Conservation (phyloP, 306 rosid species). For the Castanea crenata region DNA sequence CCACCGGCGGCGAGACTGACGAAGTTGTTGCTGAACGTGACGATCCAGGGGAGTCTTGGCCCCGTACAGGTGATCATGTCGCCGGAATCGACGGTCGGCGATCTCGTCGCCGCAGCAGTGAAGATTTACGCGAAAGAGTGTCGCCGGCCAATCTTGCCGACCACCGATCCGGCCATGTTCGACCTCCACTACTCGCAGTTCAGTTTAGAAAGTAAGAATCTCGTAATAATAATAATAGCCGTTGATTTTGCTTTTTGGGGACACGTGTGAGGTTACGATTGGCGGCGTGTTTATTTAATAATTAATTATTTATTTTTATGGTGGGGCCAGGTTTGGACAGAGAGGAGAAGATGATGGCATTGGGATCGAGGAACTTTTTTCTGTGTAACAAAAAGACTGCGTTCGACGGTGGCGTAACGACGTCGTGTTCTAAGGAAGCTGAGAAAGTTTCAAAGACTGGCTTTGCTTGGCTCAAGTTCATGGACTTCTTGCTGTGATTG, state of each 20-base stretch:
- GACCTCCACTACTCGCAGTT: constrained; percentile 93
- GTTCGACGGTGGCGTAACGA: constrained; percentile 17
- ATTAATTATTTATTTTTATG: neutral
- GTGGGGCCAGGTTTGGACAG: constrained; percentile 57
- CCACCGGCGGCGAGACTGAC: constrained; percentile 42
- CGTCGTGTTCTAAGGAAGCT: constrained; percentile 51
- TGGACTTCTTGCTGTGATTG: constrained; percentile 50
- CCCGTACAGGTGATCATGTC: constrained; percentile 67
- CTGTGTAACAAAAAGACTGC: constrained; percentile 41
- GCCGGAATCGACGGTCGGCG: constrained; percentile 57
- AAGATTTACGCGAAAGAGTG: constrained; percentile 64
- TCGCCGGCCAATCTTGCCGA: constrained; percentile 70
- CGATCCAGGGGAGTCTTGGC: constrained; percentile 66
- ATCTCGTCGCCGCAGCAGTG: constrained; percentile 49
- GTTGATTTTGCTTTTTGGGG: neutral
- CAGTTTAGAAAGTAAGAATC: constrained; percentile 78
- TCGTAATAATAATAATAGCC: neutral
- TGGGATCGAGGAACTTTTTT: constrained; percentile 85
- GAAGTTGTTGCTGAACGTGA: constrained; percentile 74
- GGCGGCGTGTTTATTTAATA: neutral
- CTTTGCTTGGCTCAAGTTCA: constrained; percentile 62
- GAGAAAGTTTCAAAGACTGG: constrained; percentile 33
- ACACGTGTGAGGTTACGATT: constrained; percentile 6
- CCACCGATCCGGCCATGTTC: constrained; percentile 38
- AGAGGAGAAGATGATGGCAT: constrained; percentile 46